These are phyloP conservation scores for Umbelopsis sp. DNA, from an alignment of 192 early-diverging fungal species.

Conservation along the genomic window DNA sequence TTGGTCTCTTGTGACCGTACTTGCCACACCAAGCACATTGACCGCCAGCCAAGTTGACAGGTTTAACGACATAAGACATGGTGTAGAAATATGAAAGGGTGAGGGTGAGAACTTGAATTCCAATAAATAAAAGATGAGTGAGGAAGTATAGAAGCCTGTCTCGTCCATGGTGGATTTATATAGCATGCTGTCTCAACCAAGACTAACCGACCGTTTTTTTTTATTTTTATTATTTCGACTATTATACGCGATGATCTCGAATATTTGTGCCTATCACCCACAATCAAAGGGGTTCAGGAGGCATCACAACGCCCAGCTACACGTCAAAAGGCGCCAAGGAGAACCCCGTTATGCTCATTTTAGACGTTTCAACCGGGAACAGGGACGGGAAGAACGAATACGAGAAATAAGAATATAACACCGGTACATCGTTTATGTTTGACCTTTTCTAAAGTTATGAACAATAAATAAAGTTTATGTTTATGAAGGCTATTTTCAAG, in stretches of 20 bases:
- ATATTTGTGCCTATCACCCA: constrained; percentile 5
- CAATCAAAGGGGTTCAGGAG: constrained; percentile 5
- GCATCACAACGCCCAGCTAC: background rate
- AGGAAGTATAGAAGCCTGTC: background rate
- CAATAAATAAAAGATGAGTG: background rate
- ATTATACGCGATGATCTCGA: background rate
- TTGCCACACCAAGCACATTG: constrained; percentile 33
- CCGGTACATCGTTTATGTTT: no score
- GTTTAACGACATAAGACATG: constrained; percentile 24
- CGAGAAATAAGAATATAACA: background rate
- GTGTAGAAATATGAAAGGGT: background rate
- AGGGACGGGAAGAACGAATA: background rate
- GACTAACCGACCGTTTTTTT: constrained; percentile 1
- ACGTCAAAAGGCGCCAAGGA: constrained; percentile 18
- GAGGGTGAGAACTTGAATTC: background rate
- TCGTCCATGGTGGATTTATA: background rate
- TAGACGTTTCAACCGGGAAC: background rate
- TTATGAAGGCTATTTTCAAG: no score
- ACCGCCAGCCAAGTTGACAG: constrained; percentile 24
- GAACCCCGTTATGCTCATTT: constrained; percentile 1
- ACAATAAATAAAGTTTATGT: no score
- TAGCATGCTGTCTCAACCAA: no score
- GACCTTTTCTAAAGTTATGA: no score
- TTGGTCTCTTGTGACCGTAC: constrained; percentile 25
- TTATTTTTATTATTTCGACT: background rate